Evolutionary conservation across 1,284 basidiomycete genomes (phyloP), one percentile per base, ranked within the genome.

Genomic region (Ceratorhiza oryzae-sativae): DNA sequence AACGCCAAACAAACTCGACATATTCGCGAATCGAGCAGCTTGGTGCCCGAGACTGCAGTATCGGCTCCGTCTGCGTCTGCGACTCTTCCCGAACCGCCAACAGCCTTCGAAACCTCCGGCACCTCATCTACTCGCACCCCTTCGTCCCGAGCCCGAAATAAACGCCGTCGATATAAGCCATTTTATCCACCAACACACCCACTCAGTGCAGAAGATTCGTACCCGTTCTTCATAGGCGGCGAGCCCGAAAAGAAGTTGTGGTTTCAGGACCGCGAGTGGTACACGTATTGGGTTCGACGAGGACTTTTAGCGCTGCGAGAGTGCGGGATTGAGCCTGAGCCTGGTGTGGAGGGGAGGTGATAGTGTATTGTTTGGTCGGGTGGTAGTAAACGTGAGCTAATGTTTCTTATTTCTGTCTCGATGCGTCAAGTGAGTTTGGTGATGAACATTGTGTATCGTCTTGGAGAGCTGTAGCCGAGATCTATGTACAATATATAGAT

Each of bases 281-380:
- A 68, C 42, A 45, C 65, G 20, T 68, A 68, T 23, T 68, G 65
- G 65, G 65, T 68, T 15, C 30, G 65, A 41, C 51, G 65, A 6
- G 65, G 65, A 15, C 25, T 68, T 20, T 23, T 68, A 20, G 65
- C 65, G 23, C 27, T 68, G 20, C 20, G 34, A 18, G 65, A 68
- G 13, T 68, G 65, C 36, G 41, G 53, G 25, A 68, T 68, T 46
- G 65, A 68, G 27, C 65, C 51, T 2, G 65, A 68, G 25, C 32
- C 34, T 56, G 65, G 65, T 25, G 65, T 68, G 13, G 61, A 53
- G 12, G 51, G 51, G 25, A 32, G 23, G 1, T 53, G 25, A 53
- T 39, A n/a, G n/a, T n/a, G n/a, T n/a, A n/a, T n/a, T n/a, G 36
- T 39, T 39, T 13, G 36, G 36, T 39, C 13, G 8, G 36, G 13